phyloP scores from a whole-genome alignment of 208 protist genomes.

The Zelonia costaricensis region DNA sequence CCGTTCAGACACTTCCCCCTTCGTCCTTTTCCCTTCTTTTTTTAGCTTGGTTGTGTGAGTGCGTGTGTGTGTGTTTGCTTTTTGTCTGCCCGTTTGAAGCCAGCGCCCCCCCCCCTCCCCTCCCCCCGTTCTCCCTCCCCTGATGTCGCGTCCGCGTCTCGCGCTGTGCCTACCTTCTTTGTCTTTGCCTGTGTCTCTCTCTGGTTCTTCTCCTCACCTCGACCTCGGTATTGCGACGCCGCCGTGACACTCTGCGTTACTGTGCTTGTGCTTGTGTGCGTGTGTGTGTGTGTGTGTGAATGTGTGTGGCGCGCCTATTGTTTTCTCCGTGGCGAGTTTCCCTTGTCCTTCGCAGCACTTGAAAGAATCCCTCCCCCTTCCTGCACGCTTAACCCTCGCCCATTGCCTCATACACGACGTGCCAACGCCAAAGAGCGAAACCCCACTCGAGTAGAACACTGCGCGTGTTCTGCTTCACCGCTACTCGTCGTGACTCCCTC shows the following conservation, averaged over 20 bases:
- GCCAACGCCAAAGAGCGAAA: too few relatives aligned
- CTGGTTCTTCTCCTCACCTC: neutral
- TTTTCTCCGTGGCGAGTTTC: neutral
- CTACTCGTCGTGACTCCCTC: too few relatives aligned
- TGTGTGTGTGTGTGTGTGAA: neutral
- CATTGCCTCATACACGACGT: too few relatives aligned
- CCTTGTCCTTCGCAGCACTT: neutral
- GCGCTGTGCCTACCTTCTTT: neutral
- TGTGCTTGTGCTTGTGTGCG: neutral
- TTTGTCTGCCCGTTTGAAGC: neutral
- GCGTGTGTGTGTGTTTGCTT: neutral
- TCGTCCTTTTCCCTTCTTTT: too few relatives aligned
- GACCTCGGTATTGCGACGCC: neutral
- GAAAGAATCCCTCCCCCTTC: neutral
- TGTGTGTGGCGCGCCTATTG: neutral
- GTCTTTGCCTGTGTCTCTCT: neutral
- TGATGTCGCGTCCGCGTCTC: neutral
- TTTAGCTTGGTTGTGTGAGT: too few relatives aligned
- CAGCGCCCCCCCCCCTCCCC: too few relatives aligned
- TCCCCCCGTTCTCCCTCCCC: neutral
- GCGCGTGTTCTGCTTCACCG: too few relatives aligned
- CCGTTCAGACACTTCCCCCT: too few relatives aligned
- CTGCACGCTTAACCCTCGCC: too few relatives aligned
- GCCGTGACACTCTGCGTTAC: neutral
- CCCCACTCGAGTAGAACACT: too few relatives aligned